These are phyloP conservation scores for Trichoderma sp. DNA, from an alignment of 2,329 filamentous ascomycete species.

Conservation along the genomic window DNA sequence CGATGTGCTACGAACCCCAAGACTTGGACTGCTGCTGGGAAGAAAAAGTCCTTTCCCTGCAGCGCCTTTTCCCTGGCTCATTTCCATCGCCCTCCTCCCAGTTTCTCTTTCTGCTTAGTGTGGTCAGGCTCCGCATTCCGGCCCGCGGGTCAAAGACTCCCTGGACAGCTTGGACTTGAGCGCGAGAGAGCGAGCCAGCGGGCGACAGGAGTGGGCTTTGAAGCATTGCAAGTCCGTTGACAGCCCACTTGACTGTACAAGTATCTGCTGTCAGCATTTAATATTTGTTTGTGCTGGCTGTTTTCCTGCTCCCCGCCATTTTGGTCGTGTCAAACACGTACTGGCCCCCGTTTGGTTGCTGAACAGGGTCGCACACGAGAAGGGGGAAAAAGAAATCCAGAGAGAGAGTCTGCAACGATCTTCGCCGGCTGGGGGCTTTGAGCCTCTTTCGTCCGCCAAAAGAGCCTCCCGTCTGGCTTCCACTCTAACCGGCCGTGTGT, in stretches of 20 bases:
- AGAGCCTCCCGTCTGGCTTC: background rate
- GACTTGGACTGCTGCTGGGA: background rate
- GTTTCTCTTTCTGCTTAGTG: slow-evolving; percentile 10
- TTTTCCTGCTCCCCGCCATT: slow-evolving; percentile 7
- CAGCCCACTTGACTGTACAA: slow-evolving; percentile 5
- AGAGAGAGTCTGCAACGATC: background rate
- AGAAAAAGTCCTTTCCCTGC: background rate
- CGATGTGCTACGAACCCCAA: background rate
- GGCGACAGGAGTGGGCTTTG: slow-evolving; percentile 9
- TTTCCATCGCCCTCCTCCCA: background rate
- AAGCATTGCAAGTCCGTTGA: background rate
- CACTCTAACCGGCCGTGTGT: background rate
- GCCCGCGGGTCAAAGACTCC: background rate
- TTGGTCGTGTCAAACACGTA: background rate
- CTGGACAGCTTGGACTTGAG: background rate
- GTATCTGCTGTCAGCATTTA: slow-evolving; percentile 17
- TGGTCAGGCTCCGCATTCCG: slow-evolving; percentile 18
- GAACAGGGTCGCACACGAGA: background rate
- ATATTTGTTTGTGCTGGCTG: background rate
- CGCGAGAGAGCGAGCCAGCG: slow-evolving; percentile 7
- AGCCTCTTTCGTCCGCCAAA: background rate
- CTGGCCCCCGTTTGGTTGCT: background rate
- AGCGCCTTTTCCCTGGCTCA: background rate
- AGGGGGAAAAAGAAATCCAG: background rate
- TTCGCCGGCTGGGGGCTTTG: background rate